phyloP scores from a whole-genome alignment of 2,329 filamentous ascomycete genomes.

The Sarocladiaceae sp. region DNA sequence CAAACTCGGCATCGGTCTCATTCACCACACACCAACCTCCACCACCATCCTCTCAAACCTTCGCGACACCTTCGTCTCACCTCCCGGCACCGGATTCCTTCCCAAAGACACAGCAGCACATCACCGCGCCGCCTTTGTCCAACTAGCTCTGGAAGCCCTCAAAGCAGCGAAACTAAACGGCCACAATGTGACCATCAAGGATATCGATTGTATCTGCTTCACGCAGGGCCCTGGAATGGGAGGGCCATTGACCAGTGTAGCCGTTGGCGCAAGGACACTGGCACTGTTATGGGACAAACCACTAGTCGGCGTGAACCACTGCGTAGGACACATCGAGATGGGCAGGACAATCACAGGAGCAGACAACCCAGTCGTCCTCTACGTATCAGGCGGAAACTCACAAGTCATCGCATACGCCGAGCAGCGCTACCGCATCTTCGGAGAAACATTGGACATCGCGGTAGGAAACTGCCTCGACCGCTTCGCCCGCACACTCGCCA shows the following conservation, averaged over 20 bases:
- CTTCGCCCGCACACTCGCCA: slow-evolving; percentile 85
- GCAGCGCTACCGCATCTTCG: slow-evolving; percentile 94
- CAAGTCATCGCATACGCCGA: slow-evolving; percentile 97
- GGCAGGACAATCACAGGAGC: slow-evolving; percentile 88
- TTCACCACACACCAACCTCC: slow-evolving; percentile 63
- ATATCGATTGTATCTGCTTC: slow-evolving; percentile 92
- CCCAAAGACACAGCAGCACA: slow-evolving; percentile 95
- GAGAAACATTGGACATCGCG: slow-evolving; percentile 94
- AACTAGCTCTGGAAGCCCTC: slow-evolving; percentile 76
- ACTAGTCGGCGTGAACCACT: slow-evolving; percentile 96
- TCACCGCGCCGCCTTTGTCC: slow-evolving; percentile 81
- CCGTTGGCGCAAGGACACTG: slow-evolving; percentile 78
- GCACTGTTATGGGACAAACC: slow-evolving; percentile 80
- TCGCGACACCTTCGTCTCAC: slow-evolving; percentile 87
- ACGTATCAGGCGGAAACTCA: slow-evolving; percentile 93
- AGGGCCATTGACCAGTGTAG: slow-evolving; percentile 81
- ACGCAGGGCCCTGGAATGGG: slow-evolving; percentile 97
- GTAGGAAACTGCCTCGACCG: slow-evolving; percentile 97
- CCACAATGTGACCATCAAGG: slow-evolving; percentile 25
- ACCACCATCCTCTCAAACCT: slow-evolving; percentile 82
- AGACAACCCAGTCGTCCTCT: slow-evolving; percentile 87
- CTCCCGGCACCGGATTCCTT: slow-evolving; percentile 89
- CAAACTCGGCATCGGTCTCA: slow-evolving; percentile 92
- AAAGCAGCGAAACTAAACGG: slow-evolving; percentile 48
- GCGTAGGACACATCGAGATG: slow-evolving; percentile 99